A percentile compares a stretch with the other conserved stretches of the same genome.
These are phyloP conservation scores for Phytophthora brassicae DNA, from an alignment of 352 stramenopile species.

Conservation along the genomic window DNA sequence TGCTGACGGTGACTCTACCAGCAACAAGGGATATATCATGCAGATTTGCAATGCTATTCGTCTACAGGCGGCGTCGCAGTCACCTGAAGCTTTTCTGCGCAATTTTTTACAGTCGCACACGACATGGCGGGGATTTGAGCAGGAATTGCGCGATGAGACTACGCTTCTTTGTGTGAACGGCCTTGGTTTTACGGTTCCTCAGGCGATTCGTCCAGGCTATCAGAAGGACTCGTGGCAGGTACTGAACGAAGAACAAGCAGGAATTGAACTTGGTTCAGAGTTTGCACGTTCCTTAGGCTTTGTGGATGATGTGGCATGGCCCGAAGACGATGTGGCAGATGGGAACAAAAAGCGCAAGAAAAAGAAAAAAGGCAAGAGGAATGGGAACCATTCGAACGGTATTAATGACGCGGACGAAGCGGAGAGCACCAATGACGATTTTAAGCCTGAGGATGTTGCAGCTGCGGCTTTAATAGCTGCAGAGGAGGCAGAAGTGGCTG, in stretches of 20 bases:
- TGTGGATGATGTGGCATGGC: slow-evolving; percentile 84
- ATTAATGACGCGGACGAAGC: slow-evolving; percentile 19
- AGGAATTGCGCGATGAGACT: slow-evolving; percentile 64
- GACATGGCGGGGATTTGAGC: slow-evolving; percentile 77
- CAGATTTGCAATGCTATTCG: slow-evolving; percentile 90
- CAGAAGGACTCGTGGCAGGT: slow-evolving; percentile 71
- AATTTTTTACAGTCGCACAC: slow-evolving; percentile 90
- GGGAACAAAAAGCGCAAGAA: slow-evolving; percentile 79
- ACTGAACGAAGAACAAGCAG: slow-evolving; percentile 51
- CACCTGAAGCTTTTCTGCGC: slow-evolving; percentile 85
- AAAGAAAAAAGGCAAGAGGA: slow-evolving; percentile 63
- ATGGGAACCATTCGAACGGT: slow-evolving; percentile 22
- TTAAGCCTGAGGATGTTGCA: slow-evolving; percentile 31
- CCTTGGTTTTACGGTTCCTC: slow-evolving; percentile 76
- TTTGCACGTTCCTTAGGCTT: slow-evolving; percentile 82
- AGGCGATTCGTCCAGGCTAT: slow-evolving; percentile 56
- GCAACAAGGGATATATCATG: slow-evolving; percentile 88
- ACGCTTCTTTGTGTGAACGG: slow-evolving; percentile 56
- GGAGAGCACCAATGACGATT: slow-evolving; percentile 28
- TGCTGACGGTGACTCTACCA: slow-evolving; percentile 54
- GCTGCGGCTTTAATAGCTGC: slow-evolving; percentile 28
- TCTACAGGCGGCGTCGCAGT: slow-evolving; percentile 85
- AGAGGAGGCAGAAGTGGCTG: slow-evolving; percentile 30
- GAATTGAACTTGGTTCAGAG: slow-evolving; percentile 84
- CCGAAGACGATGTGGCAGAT: slow-evolving; percentile 54